Evolutionary conservation across 2,329 filamentous ascomycete genomes (phyloP).

Genomic region (Fusarium marasasianum): DNA sequence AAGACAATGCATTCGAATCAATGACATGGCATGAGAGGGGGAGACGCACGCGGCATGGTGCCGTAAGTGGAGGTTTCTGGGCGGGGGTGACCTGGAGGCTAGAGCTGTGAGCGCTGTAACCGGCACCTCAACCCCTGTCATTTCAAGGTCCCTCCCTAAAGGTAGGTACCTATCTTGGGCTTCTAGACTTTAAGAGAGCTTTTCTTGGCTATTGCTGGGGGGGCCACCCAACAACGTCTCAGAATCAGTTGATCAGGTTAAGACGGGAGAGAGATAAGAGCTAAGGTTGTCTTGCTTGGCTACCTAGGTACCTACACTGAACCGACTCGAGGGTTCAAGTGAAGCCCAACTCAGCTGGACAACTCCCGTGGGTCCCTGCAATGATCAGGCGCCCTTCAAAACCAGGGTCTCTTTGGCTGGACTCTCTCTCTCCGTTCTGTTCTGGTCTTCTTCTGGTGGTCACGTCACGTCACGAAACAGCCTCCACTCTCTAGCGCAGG

Average conservation of each 20-base stretch:
- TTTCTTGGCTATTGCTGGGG: neutral
- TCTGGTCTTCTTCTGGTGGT: constrained; percentile 13
- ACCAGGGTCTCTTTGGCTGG: constrained; percentile 13
- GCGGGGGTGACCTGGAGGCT: constrained; percentile 11
- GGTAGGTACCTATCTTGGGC: neutral
- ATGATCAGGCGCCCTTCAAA: constrained; percentile 33
- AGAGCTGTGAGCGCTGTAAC: constrained; percentile 21
- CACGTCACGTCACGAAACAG: constrained; percentile 30
- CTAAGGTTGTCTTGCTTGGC: neutral
- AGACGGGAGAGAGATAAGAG: neutral
- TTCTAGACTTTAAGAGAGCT: neutral
- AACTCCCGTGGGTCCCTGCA: constrained; percentile 15
- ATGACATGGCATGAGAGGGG: constrained; percentile 16
- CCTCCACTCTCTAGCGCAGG: neutral
- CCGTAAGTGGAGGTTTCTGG: constrained; percentile 18
- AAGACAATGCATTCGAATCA: constrained; percentile 3
- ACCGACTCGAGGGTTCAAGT: neutral
- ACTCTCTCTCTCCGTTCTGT: neutral
- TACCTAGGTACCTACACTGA: no score
- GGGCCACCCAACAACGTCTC: constrained; percentile 21
- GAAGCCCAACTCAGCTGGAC: constrained; percentile 23
- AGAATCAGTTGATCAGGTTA: constrained; percentile 12
- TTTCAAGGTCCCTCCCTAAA: neutral
- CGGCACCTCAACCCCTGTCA: constrained; percentile 1
- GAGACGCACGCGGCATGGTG: constrained; percentile 33